A percentile compares a stretch with the other conserved stretches of the same genome.
phyloP scores from a whole-genome alignment of 768 basidiomycete species.

The Harrya chromipes region DNA sequence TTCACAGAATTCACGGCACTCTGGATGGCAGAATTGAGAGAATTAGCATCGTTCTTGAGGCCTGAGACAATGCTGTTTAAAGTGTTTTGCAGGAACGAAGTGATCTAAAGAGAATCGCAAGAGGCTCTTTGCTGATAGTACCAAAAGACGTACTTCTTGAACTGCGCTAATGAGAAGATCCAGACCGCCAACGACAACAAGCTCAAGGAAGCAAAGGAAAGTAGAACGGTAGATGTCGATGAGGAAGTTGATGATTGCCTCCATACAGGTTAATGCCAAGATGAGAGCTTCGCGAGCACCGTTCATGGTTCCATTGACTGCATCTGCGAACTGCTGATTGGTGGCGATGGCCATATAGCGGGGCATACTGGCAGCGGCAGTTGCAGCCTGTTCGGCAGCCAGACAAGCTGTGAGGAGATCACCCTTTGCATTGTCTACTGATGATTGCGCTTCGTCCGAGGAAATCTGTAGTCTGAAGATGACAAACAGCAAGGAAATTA shows the following conservation, averaged over 20 bases:
- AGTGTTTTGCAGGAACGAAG: slow-evolving; percentile 58
- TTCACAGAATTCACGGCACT: slow-evolving; percentile 66
- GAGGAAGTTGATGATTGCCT: slow-evolving; percentile 87
- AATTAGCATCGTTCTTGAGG: slow-evolving; percentile 67
- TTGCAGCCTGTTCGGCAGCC: slow-evolving; percentile 82
- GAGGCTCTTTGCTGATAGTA: background rate
- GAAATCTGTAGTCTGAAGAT: slow-evolving; percentile 80
- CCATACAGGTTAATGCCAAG: slow-evolving; percentile 77
- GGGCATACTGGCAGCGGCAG: slow-evolving; percentile 80
- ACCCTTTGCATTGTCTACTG: slow-evolving; percentile 65
- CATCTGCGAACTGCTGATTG: slow-evolving; percentile 73
- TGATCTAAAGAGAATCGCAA: slow-evolving; percentile 50
- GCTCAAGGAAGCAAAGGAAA: slow-evolving; percentile 89
- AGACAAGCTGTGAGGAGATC: slow-evolving; percentile 81
- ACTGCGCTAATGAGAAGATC: slow-evolving; percentile 79
- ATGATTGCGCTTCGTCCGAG: slow-evolving; percentile 61
- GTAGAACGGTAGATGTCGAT: slow-evolving; percentile 91
- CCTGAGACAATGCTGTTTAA: slow-evolving; percentile 59
- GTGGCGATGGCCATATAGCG: slow-evolving; percentile 84
- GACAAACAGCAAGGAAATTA: slow-evolving; percentile 85
- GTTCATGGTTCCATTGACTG: slow-evolving; percentile 75
- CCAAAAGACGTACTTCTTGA: slow-evolving; percentile 57
- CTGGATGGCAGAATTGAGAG: slow-evolving; percentile 68
- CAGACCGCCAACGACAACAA: slow-evolving; percentile 80
- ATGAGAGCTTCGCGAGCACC: slow-evolving; percentile 73